These are phyloP conservation scores for Penicillium roqueforti DNA, from an alignment of 495 filamentous ascomycete genomes.

Conservation along the genomic window DNA sequence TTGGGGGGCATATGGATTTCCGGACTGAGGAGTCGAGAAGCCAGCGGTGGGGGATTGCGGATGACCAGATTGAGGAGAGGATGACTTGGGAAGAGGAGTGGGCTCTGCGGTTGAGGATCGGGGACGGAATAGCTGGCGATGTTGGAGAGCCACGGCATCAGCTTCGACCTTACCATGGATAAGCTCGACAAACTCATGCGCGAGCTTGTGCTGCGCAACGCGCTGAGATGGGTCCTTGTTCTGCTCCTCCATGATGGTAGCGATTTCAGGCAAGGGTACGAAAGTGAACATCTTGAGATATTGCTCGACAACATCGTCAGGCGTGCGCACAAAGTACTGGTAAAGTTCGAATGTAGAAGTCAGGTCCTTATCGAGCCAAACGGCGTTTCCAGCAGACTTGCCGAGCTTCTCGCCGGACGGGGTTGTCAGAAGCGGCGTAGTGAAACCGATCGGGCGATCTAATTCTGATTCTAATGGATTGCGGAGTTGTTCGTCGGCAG, in stretches of 20 bases:
- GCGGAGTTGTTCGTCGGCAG: conserved; percentile 25
- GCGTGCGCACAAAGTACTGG: conserved; percentile 80
- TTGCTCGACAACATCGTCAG: conserved; percentile 72
- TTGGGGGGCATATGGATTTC: conserved; percentile 40
- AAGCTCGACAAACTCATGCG: conserved; percentile 72
- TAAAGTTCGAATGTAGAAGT: conserved; percentile 85
- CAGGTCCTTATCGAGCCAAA: conserved; percentile 84
- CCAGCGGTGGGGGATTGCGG: conserved; percentile 19
- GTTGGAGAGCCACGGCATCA: conserved; percentile 50
- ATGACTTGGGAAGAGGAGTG: conserved; percentile 34
- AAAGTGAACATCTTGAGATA: conserved; percentile 93
- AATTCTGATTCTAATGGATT: conserved; percentile 30
- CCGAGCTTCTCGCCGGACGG: conserved; percentile 86
- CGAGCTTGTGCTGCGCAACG: conserved; percentile 75
- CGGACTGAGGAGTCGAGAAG: conserved; percentile 36
- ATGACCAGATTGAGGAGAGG: conserved; percentile 17
- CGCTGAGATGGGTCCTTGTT: conserved; percentile 60
- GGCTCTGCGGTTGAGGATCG: conserved; percentile 39
- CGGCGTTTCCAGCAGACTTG: conserved; percentile 89
- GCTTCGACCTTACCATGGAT: conserved; percentile 67
- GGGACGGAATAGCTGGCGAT: conserved; percentile 53
- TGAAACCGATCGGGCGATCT: conserved; percentile 71
- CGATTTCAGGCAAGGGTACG: conserved; percentile 62
- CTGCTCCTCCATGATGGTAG: conserved; percentile 62
- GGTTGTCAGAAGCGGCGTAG: conserved; percentile 83